Evolutionary conservation across 805 yeast genomes (phyloP), one percentile per base, ranked within the genome.

Genomic region (Yarrowia yakushimensis): DNA sequence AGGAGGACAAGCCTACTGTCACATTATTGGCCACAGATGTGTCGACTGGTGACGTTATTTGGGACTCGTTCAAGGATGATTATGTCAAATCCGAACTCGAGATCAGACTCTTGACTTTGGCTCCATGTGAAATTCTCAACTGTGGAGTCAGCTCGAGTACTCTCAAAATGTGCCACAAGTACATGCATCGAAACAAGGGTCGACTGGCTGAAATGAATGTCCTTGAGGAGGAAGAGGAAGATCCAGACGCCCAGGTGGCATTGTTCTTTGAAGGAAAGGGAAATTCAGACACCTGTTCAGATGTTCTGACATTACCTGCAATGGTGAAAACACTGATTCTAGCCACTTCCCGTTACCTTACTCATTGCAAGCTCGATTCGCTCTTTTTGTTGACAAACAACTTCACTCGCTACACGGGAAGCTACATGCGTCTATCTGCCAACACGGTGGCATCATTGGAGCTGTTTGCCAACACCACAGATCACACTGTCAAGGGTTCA

Each of bases 391-490:
- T 86, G 12, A 66, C 77, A 0, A 75, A 80, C 0, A 85, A 85
- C 67, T 82, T 82, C 64, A 72, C 73, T 7, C 74, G 79, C 3
- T 90, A 90, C 68, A 70, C 79, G 23, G 66, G 78, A 1, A 70
- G 77, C 13, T 78, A 77, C 52, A 83, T 82, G 81, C 76, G 84
- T 13, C 70, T 87, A 30, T 86, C 87, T 62, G 81, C 86, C 1
- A 84, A 82, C 67, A 85, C 96, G 0, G 67, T 94, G 4, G 79
- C 80, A 31, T 84, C 88, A 43, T 74, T 94, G 20, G 97, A 94
- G 69, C 81, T 94, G 1, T 90, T 88, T 68, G 76, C 77, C 20
- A 89, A 89, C 68, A 74, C 79, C 3, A 84, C 94, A 0, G 84
- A 84, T 65, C 71, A 75, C 12, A 74, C 78, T 4, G 77, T 76